A percentile compares a stretch with the other conserved stretches of the same genome.
These are phyloP conservation scores for Penicillium rolfsii DNA, from an alignment of 2,329 filamentous ascomycete species.

Conservation along the genomic window DNA sequence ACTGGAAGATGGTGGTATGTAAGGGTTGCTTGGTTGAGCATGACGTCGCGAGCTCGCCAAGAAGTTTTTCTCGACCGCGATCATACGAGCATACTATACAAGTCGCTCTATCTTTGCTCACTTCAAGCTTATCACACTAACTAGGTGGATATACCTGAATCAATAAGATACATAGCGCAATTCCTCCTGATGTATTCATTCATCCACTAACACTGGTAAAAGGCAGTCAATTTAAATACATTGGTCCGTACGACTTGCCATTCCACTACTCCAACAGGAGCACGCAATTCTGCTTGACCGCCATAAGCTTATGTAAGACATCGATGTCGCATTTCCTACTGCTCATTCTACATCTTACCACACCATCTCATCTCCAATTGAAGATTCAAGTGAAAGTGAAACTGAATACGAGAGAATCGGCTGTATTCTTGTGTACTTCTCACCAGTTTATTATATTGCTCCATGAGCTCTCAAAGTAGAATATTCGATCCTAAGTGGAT, in stretches of 20 bases:
- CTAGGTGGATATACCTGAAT: not conserved
- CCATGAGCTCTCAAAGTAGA: too few relatives aligned
- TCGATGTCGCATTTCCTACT: not conserved
- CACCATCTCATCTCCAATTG: not conserved
- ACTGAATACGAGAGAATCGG: too few relatives aligned
- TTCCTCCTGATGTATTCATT: not conserved
- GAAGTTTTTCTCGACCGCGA: constrained; percentile 18
- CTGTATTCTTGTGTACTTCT: too few relatives aligned
- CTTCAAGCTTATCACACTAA: not conserved
- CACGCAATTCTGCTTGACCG: not conserved
- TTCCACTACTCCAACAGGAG: not conserved
- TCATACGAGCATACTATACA: not conserved
- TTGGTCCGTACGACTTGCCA: too few relatives aligned
- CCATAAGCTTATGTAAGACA: constrained; percentile 1
- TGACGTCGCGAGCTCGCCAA: constrained; percentile 25
- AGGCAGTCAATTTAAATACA: too few relatives aligned
- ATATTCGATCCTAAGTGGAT: constrained; percentile 32
- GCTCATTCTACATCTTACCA: not conserved
- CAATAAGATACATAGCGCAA: not conserved
- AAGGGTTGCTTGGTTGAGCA: constrained; percentile 19
- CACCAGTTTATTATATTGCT: too few relatives aligned
- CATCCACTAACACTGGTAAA: not conserved
- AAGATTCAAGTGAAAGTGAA: too few relatives aligned
- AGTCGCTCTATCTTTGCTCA: not conserved
- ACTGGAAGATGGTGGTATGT: constrained; percentile 6